These are phyloP conservation scores for Microdochium nivale DNA, from an alignment of 2,329 filamentous ascomycete genomes.

Conservation along the genomic window DNA sequence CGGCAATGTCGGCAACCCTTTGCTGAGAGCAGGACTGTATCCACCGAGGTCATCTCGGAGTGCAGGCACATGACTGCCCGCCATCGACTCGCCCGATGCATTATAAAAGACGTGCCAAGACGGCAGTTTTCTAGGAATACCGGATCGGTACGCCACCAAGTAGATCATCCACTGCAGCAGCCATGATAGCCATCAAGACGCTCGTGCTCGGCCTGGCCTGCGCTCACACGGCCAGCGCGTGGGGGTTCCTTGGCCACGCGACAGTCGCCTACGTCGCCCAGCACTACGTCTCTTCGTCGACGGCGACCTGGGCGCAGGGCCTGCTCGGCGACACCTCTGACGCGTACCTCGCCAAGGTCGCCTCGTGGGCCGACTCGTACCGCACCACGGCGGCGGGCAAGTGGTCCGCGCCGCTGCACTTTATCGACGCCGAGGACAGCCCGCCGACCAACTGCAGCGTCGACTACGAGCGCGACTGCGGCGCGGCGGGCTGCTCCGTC, in stretches of 20 bases:
- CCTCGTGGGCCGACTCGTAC: slow-evolving; percentile 28
- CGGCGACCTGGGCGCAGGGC: slow-evolving; percentile 26
- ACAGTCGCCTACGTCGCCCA: slow-evolving; percentile 45
- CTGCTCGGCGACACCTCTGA: slow-evolving; percentile 20
- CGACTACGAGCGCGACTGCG: slow-evolving; percentile 25
- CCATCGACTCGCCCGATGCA: background rate
- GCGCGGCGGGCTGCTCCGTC: slow-evolving; percentile 19
- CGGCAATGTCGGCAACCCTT: background rate
- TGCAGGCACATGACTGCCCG: background rate
- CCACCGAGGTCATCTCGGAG: background rate
- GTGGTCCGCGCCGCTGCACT: slow-evolving; percentile 26
- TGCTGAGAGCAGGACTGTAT: background rate
- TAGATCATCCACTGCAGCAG: background rate
- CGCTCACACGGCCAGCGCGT: slow-evolving; percentile 17
- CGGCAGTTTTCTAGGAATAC: background rate
- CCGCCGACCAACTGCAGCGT: slow-evolving; percentile 25
- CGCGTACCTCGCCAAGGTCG: slow-evolving; percentile 26
- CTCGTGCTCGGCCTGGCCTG: slow-evolving; percentile 9
- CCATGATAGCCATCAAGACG: slow-evolving; percentile 1
- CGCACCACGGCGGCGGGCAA: slow-evolving; percentile 21
- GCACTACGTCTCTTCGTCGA: slow-evolving; percentile 34
- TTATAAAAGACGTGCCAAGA: background rate
- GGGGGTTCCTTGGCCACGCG: slow-evolving; percentile 39
- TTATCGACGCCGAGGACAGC: slow-evolving; percentile 28
- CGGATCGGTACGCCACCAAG: background rate